Base-by-base conservation (phyloP, 1,139 yeast genomes). In the Lodderomyces oxycetoniae region DNA sequence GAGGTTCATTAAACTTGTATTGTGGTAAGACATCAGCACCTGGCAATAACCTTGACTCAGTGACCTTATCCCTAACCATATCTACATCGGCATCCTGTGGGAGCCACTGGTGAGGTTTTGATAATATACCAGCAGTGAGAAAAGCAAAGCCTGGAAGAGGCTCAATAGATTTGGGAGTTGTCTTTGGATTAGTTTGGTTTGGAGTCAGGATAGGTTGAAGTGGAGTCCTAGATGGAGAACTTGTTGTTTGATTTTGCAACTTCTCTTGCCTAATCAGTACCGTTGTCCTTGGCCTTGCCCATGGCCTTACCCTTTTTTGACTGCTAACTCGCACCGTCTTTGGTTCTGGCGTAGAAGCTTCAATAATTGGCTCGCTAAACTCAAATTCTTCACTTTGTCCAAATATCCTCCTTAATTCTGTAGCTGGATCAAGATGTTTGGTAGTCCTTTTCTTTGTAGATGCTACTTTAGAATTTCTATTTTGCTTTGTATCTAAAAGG, bases 111-210 rank as follows among this genome's bases (percentile, higher is more conserved):
- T 19, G 7, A 19, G 22, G 22, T 10, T 19, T 19, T 7, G 22
- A 7, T 7, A 19, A n/a, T 24, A 10, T 10, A 10, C 26, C 26
- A 10, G 26, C 26, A 6, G 26, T 24, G 6, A 24, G n/a, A 24
- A 24, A n/a, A 7, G 26, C 26, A 24, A 24, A 24, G 6, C 26
- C 26, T n/a, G 26, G 26, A 24, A 24, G 26, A 6, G 11, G 26
- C n/a, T 24, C 14, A 7, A 24, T 11, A 24, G 6, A 14, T 10
- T 10, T 24, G 26, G 6, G 11, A 6, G 11, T 10, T 7, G 14
- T 24, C n/a, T 24, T 24, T 7, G 8, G 9, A 10, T 24, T 10
- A 7, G 22, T 19, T 10, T 19, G 9, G 10, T 19, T 19, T 19
- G 22, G 22, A 10, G 22, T 7, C 7, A 10, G 22, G 10, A 10